These are phyloP conservation scores for Shiraia bambusicola DNA, from an alignment of 2,329 filamentous ascomycete genomes.

Conservation along the genomic window DNA sequence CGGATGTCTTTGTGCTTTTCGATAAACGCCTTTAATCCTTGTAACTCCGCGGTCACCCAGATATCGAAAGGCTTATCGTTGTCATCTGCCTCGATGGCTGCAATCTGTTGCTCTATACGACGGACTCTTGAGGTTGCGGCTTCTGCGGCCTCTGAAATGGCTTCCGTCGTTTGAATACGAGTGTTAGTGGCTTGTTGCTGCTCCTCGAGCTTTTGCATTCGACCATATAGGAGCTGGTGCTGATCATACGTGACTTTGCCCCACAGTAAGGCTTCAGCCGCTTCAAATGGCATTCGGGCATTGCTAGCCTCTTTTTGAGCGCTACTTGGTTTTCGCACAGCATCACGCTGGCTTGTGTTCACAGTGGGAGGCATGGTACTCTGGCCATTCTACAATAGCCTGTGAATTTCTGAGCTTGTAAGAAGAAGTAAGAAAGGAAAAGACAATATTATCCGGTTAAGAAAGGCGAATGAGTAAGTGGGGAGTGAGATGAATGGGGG, in stretches of 20 bases:
- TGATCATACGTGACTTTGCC: constrained; percentile 45
- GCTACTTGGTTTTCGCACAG: constrained; percentile 11
- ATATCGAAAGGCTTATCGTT: constrained; percentile 22
- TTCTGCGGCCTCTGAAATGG: constrained; percentile 16
- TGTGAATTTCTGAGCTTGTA: too few relatives aligned
- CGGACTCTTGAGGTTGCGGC: constrained; percentile 13
- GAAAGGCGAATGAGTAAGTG: too few relatives aligned
- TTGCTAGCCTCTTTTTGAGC: constrained; percentile 5
- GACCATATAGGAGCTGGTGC: constrained; percentile 37
- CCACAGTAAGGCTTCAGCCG: constrained; percentile 42
- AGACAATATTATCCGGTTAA: too few relatives aligned
- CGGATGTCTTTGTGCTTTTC: constrained; percentile 19
- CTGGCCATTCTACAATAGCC: too few relatives aligned
- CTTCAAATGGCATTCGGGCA: constrained; percentile 19
- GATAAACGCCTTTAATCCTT: constrained; percentile 12
- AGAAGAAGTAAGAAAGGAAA: too few relatives aligned
- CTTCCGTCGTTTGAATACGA: constrained; percentile 25
- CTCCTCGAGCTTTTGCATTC: constrained; percentile 41
- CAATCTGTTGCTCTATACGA: constrained; percentile 22
- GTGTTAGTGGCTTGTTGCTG: constrained; percentile 19
- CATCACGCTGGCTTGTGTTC: constrained; percentile 1
- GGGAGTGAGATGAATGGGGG: too few relatives aligned
- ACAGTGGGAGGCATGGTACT: too few relatives aligned
- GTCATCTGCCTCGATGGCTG: constrained; percentile 27
- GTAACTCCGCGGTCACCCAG: constrained; percentile 18